Evolutionary conservation across 2,329 filamentous ascomycete genomes (phyloP).

Genomic region (Pseudogymnoascus sp.): DNA sequence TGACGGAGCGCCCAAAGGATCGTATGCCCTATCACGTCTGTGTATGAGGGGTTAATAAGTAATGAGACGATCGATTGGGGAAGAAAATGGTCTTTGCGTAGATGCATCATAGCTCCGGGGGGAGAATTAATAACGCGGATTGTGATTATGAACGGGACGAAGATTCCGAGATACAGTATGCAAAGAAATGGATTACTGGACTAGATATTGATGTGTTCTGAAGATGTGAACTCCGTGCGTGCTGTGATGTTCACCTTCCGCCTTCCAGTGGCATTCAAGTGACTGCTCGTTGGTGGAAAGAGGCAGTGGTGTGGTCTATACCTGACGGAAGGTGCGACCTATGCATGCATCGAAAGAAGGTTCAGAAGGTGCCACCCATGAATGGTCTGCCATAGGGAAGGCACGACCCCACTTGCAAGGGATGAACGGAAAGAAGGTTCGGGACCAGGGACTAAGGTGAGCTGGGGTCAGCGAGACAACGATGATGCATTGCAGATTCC

Average conservation of each 20-base stretch:
- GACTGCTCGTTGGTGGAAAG: neutral
- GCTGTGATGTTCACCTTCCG: neutral
- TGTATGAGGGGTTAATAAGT: conserved; percentile 4
- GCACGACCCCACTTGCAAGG: neutral
- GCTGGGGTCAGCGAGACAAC: neutral
- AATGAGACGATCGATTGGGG: neutral
- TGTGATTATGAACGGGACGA: neutral
- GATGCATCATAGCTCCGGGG: neutral
- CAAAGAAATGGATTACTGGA: conserved; percentile 2
- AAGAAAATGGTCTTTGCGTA: neutral
- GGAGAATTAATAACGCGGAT: neutral
- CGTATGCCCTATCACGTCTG: neutral
- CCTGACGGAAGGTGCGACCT: neutral
- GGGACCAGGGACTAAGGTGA: neutral
- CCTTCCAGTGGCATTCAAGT: neutral
- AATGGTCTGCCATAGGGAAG: neutral
- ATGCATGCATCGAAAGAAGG: neutral
- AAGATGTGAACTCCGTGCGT: neutral
- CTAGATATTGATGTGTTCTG: neutral
- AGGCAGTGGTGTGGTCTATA: neutral
- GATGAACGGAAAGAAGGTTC: neutral
- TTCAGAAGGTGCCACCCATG: neutral
- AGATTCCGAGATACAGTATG: neutral
- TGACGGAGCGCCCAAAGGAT: neutral
- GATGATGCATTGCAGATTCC: neutral